phyloP scores from a whole-genome alignment of 345 rosid genomes.

The Pseudoturritis turrita region DNA sequence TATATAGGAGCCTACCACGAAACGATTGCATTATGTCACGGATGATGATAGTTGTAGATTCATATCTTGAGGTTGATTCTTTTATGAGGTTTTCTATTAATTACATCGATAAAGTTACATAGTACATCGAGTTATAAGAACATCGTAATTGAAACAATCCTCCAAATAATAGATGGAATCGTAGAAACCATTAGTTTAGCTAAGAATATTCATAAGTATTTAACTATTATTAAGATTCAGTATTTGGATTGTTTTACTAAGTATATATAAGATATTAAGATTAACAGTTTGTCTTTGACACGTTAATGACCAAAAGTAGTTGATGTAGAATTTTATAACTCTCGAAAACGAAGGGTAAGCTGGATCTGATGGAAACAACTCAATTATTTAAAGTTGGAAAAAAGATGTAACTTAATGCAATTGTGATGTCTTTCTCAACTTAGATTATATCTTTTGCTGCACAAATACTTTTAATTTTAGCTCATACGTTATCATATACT shows the following conservation, averaged over 20 bases:
- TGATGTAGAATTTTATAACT: not conserved
- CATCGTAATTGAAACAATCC: not conserved
- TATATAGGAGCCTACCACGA: no score
- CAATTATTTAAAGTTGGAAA: not conserved
- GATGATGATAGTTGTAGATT: no score
- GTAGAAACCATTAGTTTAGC: not conserved
- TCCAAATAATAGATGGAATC: not conserved
- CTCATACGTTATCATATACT: not conserved
- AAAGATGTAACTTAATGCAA: not conserved
- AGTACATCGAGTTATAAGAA: no score
- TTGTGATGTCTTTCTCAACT: not conserved
- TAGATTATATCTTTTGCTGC: not conserved
- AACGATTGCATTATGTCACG: no score
- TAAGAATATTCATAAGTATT: no score
- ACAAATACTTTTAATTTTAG: not conserved
- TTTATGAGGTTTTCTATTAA: no score
- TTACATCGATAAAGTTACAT: no score
- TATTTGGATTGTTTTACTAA: not conserved
- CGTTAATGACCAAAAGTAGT: not conserved
- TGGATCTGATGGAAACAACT: not conserved
- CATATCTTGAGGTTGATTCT: no score
- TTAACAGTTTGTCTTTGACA: not conserved
- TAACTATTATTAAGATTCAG: not conserved
- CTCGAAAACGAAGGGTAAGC: not conserved
- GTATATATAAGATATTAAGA: no score